These are phyloP conservation scores for Arachnomyces sp. DNA, from an alignment of 2,329 filamentous ascomycete genomes.

Conservation along the genomic window DNA sequence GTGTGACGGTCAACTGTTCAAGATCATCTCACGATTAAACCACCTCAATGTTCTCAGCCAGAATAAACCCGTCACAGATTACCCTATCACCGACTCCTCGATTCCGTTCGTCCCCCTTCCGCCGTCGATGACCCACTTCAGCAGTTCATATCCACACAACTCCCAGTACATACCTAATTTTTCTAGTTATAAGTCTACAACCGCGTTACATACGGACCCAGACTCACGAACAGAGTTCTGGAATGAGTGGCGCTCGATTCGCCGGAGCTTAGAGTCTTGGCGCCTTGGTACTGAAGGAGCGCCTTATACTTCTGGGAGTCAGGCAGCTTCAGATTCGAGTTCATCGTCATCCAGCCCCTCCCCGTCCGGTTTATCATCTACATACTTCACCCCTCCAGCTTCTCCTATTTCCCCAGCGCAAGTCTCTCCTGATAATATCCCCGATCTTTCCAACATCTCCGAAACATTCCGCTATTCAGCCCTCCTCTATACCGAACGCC, in stretches of 20 bases:
- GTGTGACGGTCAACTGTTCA: slow-evolving; percentile 80
- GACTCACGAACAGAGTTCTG: slow-evolving; percentile 61
- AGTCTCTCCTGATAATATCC: slow-evolving; percentile 52
- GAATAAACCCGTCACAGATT: slow-evolving; percentile 36
- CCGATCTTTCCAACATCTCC: slow-evolving; percentile 72
- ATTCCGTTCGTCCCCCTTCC: slow-evolving; percentile 25
- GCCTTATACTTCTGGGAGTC: too few species aligned
- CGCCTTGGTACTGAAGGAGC: slow-evolving; percentile 51
- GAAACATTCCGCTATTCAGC: slow-evolving; percentile 87
- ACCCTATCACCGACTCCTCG: slow-evolving; percentile 17
- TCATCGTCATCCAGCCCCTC: slow-evolving; percentile 10
- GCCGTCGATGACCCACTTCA: slow-evolving; percentile 25
- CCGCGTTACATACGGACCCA: slow-evolving; percentile 19
- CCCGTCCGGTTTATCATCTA: slow-evolving; percentile 8
- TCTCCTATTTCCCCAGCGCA: slow-evolving; percentile 14
- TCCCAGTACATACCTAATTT: too few species aligned
- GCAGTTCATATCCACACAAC: too few species aligned
- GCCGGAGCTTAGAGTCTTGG: slow-evolving; percentile 70
- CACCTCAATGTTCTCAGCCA: slow-evolving; percentile 79
- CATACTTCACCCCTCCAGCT: slow-evolving; percentile 23
- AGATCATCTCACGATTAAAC: slow-evolving; percentile 72
- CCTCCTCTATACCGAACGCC: slow-evolving; percentile 78
- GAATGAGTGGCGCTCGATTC: slow-evolving; percentile 66
- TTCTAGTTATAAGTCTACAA: too few species aligned
- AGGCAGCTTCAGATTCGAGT: too few species aligned